Conservation (phyloP, 23 red algal species). For the Agarophyton chilense region DNA sequence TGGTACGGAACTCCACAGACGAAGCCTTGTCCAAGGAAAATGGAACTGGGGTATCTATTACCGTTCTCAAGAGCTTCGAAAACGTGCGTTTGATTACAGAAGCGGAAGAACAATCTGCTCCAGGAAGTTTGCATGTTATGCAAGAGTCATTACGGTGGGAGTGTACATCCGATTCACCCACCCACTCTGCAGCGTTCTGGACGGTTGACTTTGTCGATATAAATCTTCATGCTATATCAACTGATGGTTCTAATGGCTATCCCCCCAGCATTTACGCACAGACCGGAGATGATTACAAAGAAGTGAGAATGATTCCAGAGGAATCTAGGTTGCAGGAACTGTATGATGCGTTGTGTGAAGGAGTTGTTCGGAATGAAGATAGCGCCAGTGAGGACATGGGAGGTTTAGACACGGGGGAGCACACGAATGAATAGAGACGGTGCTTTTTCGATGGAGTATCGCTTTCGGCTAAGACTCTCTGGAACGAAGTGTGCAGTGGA, state of each 20-base stretch:
- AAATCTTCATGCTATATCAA: conserved; percentile 17
- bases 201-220: conserved; percentile 3
- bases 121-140: background rate
- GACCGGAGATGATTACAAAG: conserved; percentile 5
- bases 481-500: too few relatives aligned
- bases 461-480: too few relatives aligned
- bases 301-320: conserved; percentile 7
- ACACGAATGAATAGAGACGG: background rate
- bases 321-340: background rate
- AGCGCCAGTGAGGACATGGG: conserved; percentile 7
- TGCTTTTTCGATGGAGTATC: too few relatives aligned
- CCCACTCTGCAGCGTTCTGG: background rate
- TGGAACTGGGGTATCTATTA: background rate
- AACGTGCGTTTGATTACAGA: background rate
- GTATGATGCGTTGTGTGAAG: conserved; percentile 20
- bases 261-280: conserved; percentile 23
- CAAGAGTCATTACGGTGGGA: background rate
- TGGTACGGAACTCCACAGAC: background rate
- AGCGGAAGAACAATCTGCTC: background rate
- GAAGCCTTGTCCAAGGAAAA: background rate
- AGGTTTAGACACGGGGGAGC: background rate
- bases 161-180: background rate
- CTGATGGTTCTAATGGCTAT: conserved; percentile 12
- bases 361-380: conserved; percentile 7
- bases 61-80: background rate